Conservation (phyloP, 345 rosid species). For the Carallia brachiata region DNA sequence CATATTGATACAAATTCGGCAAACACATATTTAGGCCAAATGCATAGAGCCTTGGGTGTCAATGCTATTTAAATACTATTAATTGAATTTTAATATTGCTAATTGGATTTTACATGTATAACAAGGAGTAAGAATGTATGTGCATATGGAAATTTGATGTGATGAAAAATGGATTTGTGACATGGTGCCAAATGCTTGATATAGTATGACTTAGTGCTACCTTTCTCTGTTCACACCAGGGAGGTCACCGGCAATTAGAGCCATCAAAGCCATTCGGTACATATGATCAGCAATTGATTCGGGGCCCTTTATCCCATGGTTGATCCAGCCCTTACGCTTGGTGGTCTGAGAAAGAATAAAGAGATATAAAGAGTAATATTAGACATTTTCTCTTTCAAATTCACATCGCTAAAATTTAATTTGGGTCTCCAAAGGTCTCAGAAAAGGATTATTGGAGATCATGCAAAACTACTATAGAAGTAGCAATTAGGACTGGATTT, state of each 20-base stretch:
- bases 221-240: conserved; percentile 31
- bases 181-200: not conserved
- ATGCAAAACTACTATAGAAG: not conserved
- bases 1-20: too few species aligned
- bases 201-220: conserved; percentile 11
- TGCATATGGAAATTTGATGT: too few species aligned
- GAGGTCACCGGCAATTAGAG: conserved; percentile 24
- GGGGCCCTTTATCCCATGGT: conserved; percentile 32
- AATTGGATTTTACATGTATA: not conserved
- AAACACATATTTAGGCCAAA: not conserved
- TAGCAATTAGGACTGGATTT: not conserved
- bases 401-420: not conserved
- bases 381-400: not conserved
- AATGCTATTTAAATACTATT: not conserved
- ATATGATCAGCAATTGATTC: conserved; percentile 38
- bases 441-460: not conserved
- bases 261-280: conserved; percentile 36
- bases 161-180: not conserved
- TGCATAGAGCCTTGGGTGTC: not conserved
- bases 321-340: conserved; percentile 32
- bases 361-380: not conserved
- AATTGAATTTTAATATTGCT: too few species aligned
- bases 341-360: conserved; percentile 18
- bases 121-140: not conserved
- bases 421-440: not conserved